phyloP scores from a whole-genome alignment of 352 stramenopile species.

The Globisporangium middletonii region DNA sequence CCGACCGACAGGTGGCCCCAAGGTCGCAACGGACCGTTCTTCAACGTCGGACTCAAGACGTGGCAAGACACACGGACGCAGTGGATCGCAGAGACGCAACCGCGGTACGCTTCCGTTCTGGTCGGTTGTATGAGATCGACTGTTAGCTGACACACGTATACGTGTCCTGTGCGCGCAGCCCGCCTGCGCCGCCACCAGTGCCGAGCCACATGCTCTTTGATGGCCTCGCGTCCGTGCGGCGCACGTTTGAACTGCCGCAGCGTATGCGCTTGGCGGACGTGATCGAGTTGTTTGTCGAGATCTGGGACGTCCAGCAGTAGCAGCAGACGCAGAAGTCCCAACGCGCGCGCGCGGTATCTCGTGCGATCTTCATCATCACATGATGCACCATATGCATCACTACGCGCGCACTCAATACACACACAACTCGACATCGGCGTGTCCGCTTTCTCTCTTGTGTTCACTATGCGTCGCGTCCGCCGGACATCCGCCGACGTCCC shows the following conservation, averaged over 20 bases:
- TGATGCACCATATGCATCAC: no score
- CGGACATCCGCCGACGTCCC: no score
- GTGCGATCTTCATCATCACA: background rate
- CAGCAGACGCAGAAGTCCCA: no score
- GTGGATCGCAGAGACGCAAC: conserved; percentile 70
- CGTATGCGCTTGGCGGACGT: conserved; percentile 80
- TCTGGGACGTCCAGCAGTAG: conserved; percentile 85
- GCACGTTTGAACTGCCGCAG: conserved; percentile 83
- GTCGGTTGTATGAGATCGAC: background rate
- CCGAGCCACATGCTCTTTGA: conserved; percentile 77
- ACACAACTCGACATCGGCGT: background rate
- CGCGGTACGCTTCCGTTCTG: conserved; percentile 31
- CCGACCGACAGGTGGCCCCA: conserved; percentile 57
- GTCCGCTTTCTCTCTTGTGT: background rate
- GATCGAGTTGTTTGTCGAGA: conserved; percentile 84
- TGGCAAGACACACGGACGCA: conserved; percentile 69
- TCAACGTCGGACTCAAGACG: conserved; percentile 67
- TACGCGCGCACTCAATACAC: no score
- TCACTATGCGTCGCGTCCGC: no score
- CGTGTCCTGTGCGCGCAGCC: conserved; percentile 21
- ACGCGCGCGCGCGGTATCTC: background rate
- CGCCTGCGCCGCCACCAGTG: conserved; percentile 55
- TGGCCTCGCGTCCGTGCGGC: conserved; percentile 76
- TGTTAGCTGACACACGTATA: background rate
- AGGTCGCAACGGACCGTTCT: conserved; percentile 82